Percentiles rank a stretch among this genome's conserved stretches.
Conservation (phyloP, 768 basidiomycete species). For the Trametes sanguinea region DNA sequence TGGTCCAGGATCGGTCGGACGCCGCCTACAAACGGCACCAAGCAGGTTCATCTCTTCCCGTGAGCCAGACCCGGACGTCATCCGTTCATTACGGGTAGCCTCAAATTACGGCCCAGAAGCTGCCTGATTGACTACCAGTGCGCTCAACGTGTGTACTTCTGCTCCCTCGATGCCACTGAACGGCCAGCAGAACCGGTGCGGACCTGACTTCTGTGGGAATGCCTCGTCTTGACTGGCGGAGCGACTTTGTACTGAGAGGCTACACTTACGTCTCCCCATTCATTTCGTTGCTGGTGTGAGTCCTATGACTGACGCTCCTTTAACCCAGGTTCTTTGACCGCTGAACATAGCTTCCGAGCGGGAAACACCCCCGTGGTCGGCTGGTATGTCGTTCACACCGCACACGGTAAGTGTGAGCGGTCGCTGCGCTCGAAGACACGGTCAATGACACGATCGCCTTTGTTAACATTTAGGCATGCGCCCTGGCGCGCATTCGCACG, state of each 20-base stretch:
- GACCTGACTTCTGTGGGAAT: conserved; percentile 9
- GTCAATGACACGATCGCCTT: conserved; percentile 2
- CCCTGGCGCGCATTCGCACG: conserved; percentile 13
- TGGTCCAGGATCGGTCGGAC: conserved; percentile 9
- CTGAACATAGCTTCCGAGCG: not conserved
- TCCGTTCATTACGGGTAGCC: not conserved
- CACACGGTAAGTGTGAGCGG: conserved; percentile 2
- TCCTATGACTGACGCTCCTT: conserved; percentile 1
- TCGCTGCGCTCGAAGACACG: not conserved
- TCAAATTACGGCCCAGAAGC: not conserved
- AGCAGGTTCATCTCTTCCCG: not conserved
- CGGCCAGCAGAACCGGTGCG: not conserved
- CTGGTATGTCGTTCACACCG: conserved; percentile 1
- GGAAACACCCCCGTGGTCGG: not conserved
- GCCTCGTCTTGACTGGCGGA: not conserved
- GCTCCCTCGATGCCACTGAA: not conserved
- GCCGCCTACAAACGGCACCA: not conserved
- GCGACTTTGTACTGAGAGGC: not conserved
- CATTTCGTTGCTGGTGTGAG: conserved; percentile 1
- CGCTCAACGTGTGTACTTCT: not conserved
- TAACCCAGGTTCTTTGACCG: conserved; percentile 12
- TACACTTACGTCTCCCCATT: not conserved
- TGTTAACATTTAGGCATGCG: conserved; percentile 21
- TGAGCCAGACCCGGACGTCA: not conserved
- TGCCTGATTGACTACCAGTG: not conserved